Percentiles rank a stretch among this genome's conserved stretches.
Conservation (phyloP, 2,329 filamentous ascomycete genomes). For the Colletotrichum tabaci region DNA sequence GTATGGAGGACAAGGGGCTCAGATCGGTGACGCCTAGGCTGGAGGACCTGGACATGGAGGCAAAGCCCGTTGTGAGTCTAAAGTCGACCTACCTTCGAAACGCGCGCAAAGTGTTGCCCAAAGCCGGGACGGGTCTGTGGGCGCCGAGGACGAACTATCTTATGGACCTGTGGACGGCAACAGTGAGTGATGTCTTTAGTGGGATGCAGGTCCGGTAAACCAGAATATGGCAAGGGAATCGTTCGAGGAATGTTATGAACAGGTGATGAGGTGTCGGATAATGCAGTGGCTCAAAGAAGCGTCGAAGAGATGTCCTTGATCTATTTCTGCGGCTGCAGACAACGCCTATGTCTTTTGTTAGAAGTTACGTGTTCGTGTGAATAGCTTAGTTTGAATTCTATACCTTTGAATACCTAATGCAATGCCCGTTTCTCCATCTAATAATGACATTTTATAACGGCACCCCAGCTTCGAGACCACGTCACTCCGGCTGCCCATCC, state of each 20-base stretch:
- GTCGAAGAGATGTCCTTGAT: neutral
- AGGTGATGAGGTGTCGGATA: neutral
- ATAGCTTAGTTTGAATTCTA: too few species aligned
- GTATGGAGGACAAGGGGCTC: slow-evolving; percentile 62
- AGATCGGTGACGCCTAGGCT: slow-evolving; percentile 61
- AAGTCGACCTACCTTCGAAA: slow-evolving; percentile 67
- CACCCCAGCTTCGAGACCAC: too few species aligned
- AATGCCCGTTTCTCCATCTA: neutral
- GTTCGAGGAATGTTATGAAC: too few species aligned
- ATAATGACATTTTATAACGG: neutral
- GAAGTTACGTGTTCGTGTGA: neutral
- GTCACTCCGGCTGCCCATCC: slow-evolving; percentile 50
- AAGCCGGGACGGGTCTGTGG: slow-evolving; percentile 57
- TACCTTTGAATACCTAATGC: neutral
- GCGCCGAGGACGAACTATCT: slow-evolving; percentile 22
- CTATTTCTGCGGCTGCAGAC: neutral
- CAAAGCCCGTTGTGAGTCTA: slow-evolving; percentile 58
- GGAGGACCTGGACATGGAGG: slow-evolving; percentile 55
- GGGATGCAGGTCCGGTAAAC: slow-evolving; percentile 2
- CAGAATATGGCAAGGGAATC: too few species aligned
- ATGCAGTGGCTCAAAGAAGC: too few species aligned
- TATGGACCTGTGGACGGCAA: slow-evolving; percentile 25
- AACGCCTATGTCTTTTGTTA: neutral
- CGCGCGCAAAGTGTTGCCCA: slow-evolving; percentile 59
- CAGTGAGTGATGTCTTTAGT: slow-evolving; percentile 15